Evolutionary conservation across 805 yeast genomes (phyloP), one percentile per base, ranked within the genome.

Genomic region (Yarrowia alimentaria): DNA sequence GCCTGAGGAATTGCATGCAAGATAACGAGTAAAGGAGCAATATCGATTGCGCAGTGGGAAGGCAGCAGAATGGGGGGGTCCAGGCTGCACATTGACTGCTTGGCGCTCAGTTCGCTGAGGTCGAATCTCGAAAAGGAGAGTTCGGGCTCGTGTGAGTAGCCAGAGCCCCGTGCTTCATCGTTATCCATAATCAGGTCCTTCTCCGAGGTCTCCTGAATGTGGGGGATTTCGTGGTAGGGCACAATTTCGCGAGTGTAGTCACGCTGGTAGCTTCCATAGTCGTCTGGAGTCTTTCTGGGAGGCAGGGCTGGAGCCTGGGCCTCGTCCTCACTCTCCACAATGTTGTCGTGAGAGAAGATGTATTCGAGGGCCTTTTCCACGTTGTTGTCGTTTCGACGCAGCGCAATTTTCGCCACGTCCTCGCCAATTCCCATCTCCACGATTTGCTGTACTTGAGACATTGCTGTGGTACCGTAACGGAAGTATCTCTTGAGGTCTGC

Each of bases 1-100:
- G 61, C 62, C 14, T 61, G 52, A 2, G 69, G 68, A 22, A 65
- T 61, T 6, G 57, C 29, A 35, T 64, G 68, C 25, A 63, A 37
- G 18, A 65, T 56, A 14, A 55, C 53, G 24, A 65, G 52, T 28
- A 63, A 45, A 1, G 66, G 61, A 2, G 62, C 63, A 5, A 65
- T 35, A 14, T 55, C 52, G 4, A 52, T 40, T 3, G 57, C 53
- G 5, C 52, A 53, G 11, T 38, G 18, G 3, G 54, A 31, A 9
- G 63, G 59, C 14, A 60, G 25, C 25, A 61, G 34, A 19, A 61
- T 19, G 4, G 64, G 58, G 4, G 55, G 57, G 10, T 40, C 48
- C 14, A 29, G 14, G 9, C 24, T 28, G 12, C 34, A 8, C 4
- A 40, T 26, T 18, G 48, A 26, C 20, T 40, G 34, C 6, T 40